Evolutionary conservation across 257 asterid species (phyloP).

Genomic region (Datura wrightii): DNA sequence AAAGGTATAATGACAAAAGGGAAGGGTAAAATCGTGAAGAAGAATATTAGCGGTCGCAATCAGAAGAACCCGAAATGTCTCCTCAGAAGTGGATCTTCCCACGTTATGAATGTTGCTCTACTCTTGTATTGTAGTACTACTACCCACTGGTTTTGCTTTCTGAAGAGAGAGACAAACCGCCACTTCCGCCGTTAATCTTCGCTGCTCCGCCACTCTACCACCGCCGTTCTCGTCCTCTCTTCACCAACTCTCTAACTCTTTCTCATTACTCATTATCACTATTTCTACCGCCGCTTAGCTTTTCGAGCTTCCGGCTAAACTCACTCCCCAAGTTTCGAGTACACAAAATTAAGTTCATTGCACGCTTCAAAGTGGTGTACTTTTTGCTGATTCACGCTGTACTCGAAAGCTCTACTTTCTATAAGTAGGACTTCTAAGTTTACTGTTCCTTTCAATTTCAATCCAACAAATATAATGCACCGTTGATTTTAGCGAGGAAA

Average conservation of each 20-base stretch:
- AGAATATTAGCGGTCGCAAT: constrained; percentile 51
- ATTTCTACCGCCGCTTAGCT: neutral
- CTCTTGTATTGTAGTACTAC: constrained; percentile 33
- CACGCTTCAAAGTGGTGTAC: neutral
- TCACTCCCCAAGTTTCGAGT: neutral
- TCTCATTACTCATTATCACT: neutral
- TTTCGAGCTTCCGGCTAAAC: neutral
- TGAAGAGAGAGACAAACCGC: neutral
- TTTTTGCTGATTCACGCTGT: neutral
- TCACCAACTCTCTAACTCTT: neutral
- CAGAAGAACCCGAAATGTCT: constrained; percentile 68
- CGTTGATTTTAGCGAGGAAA: neutral
- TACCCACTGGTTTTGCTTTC: constrained; percentile 8
- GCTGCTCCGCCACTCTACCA: neutral
- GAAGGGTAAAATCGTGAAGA: constrained; percentile 1
- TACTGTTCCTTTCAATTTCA: neutral
- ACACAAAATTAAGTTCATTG: constrained; percentile 6
- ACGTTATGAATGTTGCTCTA: constrained; percentile 70
- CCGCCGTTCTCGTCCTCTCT: neutral
- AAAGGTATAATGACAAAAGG: neutral
- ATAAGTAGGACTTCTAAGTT: neutral
- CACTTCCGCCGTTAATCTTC: constrained; percentile 16
- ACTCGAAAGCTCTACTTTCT: neutral
- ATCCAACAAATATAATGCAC: constrained; percentile 9
- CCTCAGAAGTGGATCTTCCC: constrained; percentile 91